Conservation (phyloP, 495 filamentous ascomycete genomes). For the Penicillium pulvis region DNA sequence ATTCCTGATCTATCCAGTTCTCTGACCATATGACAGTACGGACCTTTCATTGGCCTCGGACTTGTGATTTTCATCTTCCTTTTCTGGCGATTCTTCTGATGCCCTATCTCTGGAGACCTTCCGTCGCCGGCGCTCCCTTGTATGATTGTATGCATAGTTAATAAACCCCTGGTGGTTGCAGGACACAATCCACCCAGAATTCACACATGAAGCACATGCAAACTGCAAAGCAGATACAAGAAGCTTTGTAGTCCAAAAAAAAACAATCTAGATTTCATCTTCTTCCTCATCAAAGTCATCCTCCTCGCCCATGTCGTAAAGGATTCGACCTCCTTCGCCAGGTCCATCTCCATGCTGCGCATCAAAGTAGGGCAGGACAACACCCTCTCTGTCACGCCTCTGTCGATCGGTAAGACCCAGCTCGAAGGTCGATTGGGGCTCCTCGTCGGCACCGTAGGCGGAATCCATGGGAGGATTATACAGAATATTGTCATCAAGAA, state of each 20-base stretch:
- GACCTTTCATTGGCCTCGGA: constrained; percentile 77
- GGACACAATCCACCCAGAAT: constrained; percentile 36
- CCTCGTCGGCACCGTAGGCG: constrained; percentile 39
- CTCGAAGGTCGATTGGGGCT: constrained; percentile 75
- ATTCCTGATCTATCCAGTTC: neutral
- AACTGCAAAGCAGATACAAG: constrained; percentile 2
- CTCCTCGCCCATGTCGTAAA: constrained; percentile 95
- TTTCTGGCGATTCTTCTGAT: constrained; percentile 89
- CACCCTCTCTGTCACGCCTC: constrained; percentile 76
- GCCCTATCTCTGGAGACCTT: constrained; percentile 1
- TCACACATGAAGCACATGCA: constrained; percentile 14
- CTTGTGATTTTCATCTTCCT: constrained; percentile 82
- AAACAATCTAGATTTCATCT: constrained; percentile 77
- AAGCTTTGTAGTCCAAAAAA: neutral
- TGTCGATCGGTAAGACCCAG: constrained; percentile 90
- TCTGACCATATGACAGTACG: constrained; percentile 62
- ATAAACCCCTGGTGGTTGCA: constrained; percentile 40
- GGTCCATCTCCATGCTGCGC: constrained; percentile 80
- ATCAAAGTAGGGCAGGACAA: constrained; percentile 94
- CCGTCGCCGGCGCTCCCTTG: constrained; percentile 17
- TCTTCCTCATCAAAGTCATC: constrained; percentile 99
- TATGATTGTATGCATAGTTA: constrained; percentile 50
- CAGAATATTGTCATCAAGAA: constrained; percentile 77
- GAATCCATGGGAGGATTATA: constrained; percentile 55
- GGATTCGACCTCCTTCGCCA: constrained; percentile 82